Conservation (phyloP, 2,329 filamentous ascomycete species). For the Graphilbum ipis-grandicollis region DNA sequence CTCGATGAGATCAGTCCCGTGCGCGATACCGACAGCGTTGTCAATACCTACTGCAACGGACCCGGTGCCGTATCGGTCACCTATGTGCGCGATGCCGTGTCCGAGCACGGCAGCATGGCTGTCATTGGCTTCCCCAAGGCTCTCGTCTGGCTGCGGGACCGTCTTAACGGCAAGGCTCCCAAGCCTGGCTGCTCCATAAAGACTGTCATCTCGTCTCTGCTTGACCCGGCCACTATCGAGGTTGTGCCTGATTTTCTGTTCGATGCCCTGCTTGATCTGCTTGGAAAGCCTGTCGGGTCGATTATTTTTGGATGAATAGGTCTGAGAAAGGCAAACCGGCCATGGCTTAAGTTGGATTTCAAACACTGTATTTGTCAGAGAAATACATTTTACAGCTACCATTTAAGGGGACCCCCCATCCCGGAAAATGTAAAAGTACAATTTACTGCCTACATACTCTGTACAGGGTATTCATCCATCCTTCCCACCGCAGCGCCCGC, state of each 20-base stretch:
- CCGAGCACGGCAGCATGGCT: conserved; percentile 1
- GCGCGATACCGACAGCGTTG: conserved; percentile 3
- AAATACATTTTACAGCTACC: too few relatives aligned
- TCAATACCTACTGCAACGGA: conserved; percentile 2
- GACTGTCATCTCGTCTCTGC: too few relatives aligned
- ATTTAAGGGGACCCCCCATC: too few relatives aligned
- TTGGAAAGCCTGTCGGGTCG: background rate
- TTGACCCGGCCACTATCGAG: background rate
- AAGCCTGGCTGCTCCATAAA: background rate
- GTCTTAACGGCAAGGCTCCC: conserved; percentile 1
- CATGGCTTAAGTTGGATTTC: too few relatives aligned
- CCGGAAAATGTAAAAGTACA: too few relatives aligned
- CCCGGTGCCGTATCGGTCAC: conserved; percentile 1
- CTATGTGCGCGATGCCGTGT: conserved; percentile 2
- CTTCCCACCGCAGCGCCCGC: too few relatives aligned
- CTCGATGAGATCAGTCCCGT: conserved; percentile 17
- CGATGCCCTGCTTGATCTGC: background rate
- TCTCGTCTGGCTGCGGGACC: conserved; percentile 2
- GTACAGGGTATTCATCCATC: too few relatives aligned
- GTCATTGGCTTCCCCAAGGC: conserved; percentile 1
- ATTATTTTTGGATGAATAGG: too few relatives aligned
- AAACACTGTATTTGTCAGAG: too few relatives aligned
- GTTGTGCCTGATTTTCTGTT: background rate
- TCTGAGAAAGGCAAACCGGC: too few relatives aligned
- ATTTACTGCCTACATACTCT: too few relatives aligned